A percentile compares a stretch with the other conserved stretches of the same genome.
These are phyloP conservation scores for Vigna unguiculata DNA, from an alignment of 306 rosid genomes.

Conservation along the genomic window DNA sequence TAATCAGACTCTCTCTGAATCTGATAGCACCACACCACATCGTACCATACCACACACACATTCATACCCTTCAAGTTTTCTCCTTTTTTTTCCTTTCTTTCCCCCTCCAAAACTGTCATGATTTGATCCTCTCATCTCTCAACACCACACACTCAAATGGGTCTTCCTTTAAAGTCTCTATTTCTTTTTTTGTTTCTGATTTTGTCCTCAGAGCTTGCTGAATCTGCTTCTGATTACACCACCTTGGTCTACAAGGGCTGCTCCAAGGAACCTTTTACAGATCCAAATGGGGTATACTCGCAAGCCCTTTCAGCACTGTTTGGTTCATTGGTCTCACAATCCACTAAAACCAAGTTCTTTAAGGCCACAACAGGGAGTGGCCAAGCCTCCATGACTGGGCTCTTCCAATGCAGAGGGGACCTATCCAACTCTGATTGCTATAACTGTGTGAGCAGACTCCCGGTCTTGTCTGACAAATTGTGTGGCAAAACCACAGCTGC, in stretches of 20 bases:
- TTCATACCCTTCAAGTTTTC: not conserved
- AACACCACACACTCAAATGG: slow-evolving; percentile 57
- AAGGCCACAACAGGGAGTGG: slow-evolving; percentile 74
- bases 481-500: slow-evolving; percentile 86
- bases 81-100: not conserved
- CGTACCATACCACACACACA: not conserved
- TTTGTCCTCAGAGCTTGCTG: slow-evolving; percentile 43
- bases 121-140: slow-evolving; percentile 51
- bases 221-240: slow-evolving; percentile 72
- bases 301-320: slow-evolving; percentile 85
- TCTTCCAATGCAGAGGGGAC: slow-evolving; percentile 97
- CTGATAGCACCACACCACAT: slow-evolving; percentile 21
- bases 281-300: slow-evolving; percentile 87
- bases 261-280: slow-evolving; percentile 78
- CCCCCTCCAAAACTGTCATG: slow-evolving; percentile 48
- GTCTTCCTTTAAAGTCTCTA: slow-evolving; percentile 45
- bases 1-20: slow-evolving; percentile 42
- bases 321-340: slow-evolving; percentile 73
- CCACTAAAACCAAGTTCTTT: slow-evolving; percentile 76
- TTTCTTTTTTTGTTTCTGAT: slow-evolving; percentile 52
- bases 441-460: slow-evolving; percentile 83
- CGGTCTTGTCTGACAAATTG: slow-evolving; percentile 58
- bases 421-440: slow-evolving; percentile 81
- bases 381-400: slow-evolving; percentile 73
- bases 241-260: slow-evolving; percentile 89